Evolutionary conservation across 805 yeast species (phyloP), one percentile per base, ranked within the genome.

Genomic region (Suhomyces kilbournensis): DNA sequence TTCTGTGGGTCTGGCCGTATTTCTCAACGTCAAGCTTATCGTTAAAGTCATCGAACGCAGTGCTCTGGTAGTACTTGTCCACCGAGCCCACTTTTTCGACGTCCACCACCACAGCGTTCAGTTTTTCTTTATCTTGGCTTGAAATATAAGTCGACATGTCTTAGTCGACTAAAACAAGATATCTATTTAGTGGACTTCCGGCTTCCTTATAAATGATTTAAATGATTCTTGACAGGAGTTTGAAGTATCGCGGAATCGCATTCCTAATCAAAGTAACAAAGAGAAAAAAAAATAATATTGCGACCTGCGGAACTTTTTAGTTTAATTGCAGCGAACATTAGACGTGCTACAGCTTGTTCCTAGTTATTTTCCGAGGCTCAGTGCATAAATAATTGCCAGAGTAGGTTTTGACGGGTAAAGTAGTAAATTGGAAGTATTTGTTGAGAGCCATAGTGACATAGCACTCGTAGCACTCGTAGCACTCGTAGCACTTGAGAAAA

Each of bases 1-100:
- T 57, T 53, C 75, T 59, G 50, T 68, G 56, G 7, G 72, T 70
- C 32, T 57, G 48, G 20, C 72, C 73, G 51, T 69, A 67, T 42
- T 65, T 64, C 4, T 57, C 63, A 4, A 58, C 55, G 47, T 70
- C 71, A 9, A 64, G 53, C 44, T 55, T 54, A 48, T 63, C 72
- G 34, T 69, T 53, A 42, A 70, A 71, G 53, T 65, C 72, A 25
- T 44, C 53, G 48, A 52, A 52, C 4, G 44, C 52, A 10, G 55
- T 52, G 17, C 47, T 19, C 15, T 44, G 32, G 20, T 22, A 14
- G 39, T 49, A 51, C 12, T 28, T 39, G n/a, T 52, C 55, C 10
- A 49, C 47, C 15, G 49, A 44, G 4, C 53, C 55, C 17, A 52
- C 34, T 17, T 47, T 52, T 23, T 52, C 53, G 19, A 52, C 50